Base-by-base conservation (phyloP, 2,329 filamentous ascomycete species). In the Neospermospora avenae region DNA sequence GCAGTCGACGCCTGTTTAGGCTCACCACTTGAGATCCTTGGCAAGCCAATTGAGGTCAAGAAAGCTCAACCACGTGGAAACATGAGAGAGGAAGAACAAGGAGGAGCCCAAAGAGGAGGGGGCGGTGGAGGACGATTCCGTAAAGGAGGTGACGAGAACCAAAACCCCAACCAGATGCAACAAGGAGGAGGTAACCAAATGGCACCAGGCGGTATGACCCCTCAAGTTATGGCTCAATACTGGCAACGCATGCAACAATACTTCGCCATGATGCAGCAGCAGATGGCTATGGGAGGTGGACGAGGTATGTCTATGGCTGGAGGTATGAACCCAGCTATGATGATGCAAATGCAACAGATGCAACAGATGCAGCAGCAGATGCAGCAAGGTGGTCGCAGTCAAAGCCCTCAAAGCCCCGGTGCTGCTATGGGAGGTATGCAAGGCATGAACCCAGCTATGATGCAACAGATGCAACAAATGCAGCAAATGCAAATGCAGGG, bases 191-290 rank as follows among this genome's bases (percentile, higher is more conserved):
- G 67, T 52, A 70, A 69, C 34, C 71, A 75, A 59, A 73, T 64
- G 74, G 73, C 59, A 75, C 77, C 71, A 73, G 73, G 80, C 55
- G 88, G 89, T 64, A 96, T 98, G 90, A 96, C 90, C 20, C 93
- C 93, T 0, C 92, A 96, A 71, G 88, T 96, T 80, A 97, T 98
- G 92, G 95, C 95, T 2, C 93, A 97, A 74, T 97, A 98, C 77
- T 96, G 95, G 86, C 91, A 96, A 74, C 86, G 93, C 51, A 98
- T 99, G 93, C 95, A 99, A 76, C 91, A 96, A 74, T 96, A 96
- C 76, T 96, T 97, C 75, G 82, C 88, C 59, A 87, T 96, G 83
- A 95, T 96, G 91, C 92, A 96, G 76, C 90, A 93, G 70, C 89
- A 95, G 73, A 91, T 96, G 84, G 88, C 87, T 52, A 93, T 93